phyloP scores from a whole-genome alignment of 2,329 filamentous ascomycete genomes.

The Alternaria ethzedia region DNA sequence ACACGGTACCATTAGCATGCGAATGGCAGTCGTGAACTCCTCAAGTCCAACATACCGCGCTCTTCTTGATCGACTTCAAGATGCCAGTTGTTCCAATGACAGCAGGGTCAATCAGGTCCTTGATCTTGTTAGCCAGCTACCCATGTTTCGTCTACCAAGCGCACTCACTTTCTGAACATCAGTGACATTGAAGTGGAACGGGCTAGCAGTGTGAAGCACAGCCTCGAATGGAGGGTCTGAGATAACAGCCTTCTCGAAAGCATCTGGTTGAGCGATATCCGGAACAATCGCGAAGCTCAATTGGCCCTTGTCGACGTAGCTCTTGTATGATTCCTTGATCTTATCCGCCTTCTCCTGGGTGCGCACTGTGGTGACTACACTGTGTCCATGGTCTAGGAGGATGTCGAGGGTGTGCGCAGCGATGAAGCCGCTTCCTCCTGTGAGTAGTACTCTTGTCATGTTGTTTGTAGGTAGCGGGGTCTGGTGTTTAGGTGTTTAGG shows the following conservation, averaged over 20 bases:
- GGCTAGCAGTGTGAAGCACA: conserved; percentile 60
- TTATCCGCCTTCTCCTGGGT: conserved; percentile 67
- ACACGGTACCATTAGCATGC: not conserved
- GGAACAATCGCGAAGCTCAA: conserved; percentile 71
- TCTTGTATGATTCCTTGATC: conserved; percentile 62
- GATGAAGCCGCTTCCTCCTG: conserved; percentile 68
- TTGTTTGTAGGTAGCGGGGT: not conserved
- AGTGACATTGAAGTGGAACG: conserved; percentile 77
- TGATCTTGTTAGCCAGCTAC: conserved; percentile 1
- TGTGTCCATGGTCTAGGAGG: conserved; percentile 63
- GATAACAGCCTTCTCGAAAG: conserved; percentile 68
- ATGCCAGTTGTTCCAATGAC: conserved; percentile 69
- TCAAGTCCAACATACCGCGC: not conserved
- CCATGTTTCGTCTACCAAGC: rapidly evolving
- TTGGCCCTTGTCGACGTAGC: conserved; percentile 58
- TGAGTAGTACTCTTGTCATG: conserved; percentile 51
- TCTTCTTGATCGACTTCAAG: conserved; percentile 61
- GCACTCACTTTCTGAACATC: conserved; percentile 66
- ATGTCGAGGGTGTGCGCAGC: conserved; percentile 68
- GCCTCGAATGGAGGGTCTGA: conserved; percentile 72
- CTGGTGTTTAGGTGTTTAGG: not conserved
- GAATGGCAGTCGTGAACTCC: not conserved
- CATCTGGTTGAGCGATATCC: conserved; percentile 72
- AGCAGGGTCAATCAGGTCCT: conserved; percentile 64
- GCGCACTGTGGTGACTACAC: conserved; percentile 68